Evolutionary conservation across 2,329 filamentous ascomycete species (phyloP).

Genomic region (Neoarthrinium moseri): DNA sequence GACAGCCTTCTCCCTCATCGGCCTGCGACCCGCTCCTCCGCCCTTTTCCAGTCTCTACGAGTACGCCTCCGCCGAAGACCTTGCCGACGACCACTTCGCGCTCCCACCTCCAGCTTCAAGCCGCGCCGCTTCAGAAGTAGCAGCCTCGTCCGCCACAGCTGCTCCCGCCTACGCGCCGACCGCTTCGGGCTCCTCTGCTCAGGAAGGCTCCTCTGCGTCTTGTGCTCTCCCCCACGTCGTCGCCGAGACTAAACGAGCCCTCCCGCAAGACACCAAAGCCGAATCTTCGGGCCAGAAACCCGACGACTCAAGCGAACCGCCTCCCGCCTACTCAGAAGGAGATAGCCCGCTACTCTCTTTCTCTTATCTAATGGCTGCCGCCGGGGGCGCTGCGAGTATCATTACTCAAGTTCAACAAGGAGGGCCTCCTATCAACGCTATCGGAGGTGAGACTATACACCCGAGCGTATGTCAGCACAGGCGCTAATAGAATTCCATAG

Average conservation of each 20-base stretch:
- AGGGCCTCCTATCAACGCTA: conserved; percentile 81
- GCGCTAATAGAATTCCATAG: conserved; percentile 41
- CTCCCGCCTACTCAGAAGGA: conserved; percentile 94
- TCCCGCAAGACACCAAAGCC: conserved; percentile 79
- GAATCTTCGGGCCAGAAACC: conserved; percentile 68
- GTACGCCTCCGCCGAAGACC: conserved; percentile 25
- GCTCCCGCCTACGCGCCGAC: conserved; percentile 56
- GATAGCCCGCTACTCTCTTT: conserved; percentile 90
- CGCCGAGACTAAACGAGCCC: conserved; percentile 79
- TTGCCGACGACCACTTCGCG: conserved; percentile 27
- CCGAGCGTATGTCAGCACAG: too few species aligned
- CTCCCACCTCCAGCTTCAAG: conserved; percentile 21
- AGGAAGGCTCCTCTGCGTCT: conserved; percentile 29
- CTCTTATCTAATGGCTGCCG: conserved; percentile 95
- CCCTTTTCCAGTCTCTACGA: conserved; percentile 62
- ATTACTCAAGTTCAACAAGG: conserved; percentile 98
- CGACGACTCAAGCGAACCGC: conserved; percentile 79
- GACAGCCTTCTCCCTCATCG: conserved; percentile 28
- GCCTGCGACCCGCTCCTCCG: conserved; percentile 46
- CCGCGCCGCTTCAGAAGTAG: conserved; percentile 26
- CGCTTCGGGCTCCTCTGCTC: conserved; percentile 36
- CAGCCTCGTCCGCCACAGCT: conserved; percentile 36
- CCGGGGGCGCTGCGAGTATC: conserved; percentile 95
- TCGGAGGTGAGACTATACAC: conserved; percentile 72
- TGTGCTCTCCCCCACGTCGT: conserved; percentile 48